phyloP scores from a whole-genome alignment of 108 stramenopile species.

The Licmophora abbreviata region DNA sequence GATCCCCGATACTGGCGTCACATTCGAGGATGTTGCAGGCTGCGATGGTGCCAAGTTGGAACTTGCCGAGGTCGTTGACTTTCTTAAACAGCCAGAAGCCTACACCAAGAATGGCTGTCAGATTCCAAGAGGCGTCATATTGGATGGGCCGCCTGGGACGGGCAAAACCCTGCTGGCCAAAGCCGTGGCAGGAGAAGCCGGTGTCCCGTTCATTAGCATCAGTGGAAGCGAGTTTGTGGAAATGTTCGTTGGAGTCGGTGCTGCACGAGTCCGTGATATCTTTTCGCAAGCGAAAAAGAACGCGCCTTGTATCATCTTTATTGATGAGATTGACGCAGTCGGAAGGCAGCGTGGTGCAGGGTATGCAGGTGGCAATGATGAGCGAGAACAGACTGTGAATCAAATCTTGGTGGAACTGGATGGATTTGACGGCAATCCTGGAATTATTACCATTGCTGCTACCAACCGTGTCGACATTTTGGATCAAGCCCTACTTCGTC shows the following conservation, averaged over 20 bases:
- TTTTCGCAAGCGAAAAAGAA: constrained; percentile 58
- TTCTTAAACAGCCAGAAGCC: constrained; percentile 66
- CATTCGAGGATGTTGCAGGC: constrained; percentile 59
- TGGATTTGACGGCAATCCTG: constrained; percentile 77
- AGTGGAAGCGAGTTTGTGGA: constrained; percentile 73
- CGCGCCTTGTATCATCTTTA: neutral
- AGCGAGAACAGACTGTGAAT: constrained; percentile 82
- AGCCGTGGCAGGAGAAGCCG: constrained; percentile 68
- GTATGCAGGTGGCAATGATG: constrained; percentile 79
- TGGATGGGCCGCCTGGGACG: constrained; percentile 63
- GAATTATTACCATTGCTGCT: constrained; percentile 86
- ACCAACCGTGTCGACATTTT: constrained; percentile 91
- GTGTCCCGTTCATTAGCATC: constrained; percentile 70
- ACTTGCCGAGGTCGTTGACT: constrained; percentile 69
- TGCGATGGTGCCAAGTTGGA: constrained; percentile 70
- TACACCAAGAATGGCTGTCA: constrained; percentile 55
- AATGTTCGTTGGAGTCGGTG: constrained; percentile 80
- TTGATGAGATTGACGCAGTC: constrained; percentile 1
- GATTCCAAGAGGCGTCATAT: constrained; percentile 56
- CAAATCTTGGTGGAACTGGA: constrained; percentile 88
- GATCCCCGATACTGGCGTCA: constrained; percentile 75
- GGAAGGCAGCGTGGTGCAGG: constrained; percentile 32
- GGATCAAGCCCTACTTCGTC: constrained; percentile 91
- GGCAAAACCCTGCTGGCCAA: constrained; percentile 74
- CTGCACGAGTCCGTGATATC: constrained; percentile 70